phyloP scores from a whole-genome alignment of 2,329 filamentous ascomycete genomes.

The Akanthomyces muscarius region DNA sequence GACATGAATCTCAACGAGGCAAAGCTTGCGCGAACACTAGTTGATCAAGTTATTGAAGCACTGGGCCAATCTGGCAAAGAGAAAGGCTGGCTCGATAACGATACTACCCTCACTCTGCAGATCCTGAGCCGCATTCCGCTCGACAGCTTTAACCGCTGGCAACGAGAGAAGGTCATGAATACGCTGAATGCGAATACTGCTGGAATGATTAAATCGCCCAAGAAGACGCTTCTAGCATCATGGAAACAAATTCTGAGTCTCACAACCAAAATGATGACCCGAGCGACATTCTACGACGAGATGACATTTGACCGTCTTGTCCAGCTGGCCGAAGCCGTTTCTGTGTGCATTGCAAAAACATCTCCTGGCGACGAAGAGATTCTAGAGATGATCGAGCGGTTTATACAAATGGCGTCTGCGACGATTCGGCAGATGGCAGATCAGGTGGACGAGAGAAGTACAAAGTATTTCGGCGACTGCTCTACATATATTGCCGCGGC shows the following conservation, averaged over 20 bases:
- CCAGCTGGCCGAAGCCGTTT: constrained; percentile 32
- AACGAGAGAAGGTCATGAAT: constrained; percentile 42
- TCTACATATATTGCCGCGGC: constrained; percentile 19
- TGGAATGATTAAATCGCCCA: constrained; percentile 25
- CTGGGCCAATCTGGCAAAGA: constrained; percentile 29
- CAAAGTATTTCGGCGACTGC: constrained; percentile 35
- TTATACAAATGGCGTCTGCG: constrained; percentile 29
- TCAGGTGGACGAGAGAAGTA: constrained; percentile 40
- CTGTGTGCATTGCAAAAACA: constrained; percentile 23
- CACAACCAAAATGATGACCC: constrained; percentile 46
- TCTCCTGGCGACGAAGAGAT: constrained; percentile 24
- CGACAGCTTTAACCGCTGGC: constrained; percentile 38
- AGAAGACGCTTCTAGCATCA: constrained; percentile 25
- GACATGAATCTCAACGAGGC: constrained; percentile 36
- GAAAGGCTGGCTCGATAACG: constrained; percentile 30
- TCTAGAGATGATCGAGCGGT: constrained; percentile 33
- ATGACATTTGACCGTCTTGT: constrained; percentile 39
- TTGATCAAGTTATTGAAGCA: constrained; percentile 30
- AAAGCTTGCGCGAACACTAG: constrained; percentile 30
- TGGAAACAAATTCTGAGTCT: constrained; percentile 42
- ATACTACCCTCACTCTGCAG: constrained; percentile 29
- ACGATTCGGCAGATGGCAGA: constrained; percentile 42
- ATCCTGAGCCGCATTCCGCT: constrained; percentile 33
- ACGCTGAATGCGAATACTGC: constrained; percentile 28
- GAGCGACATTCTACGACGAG: constrained; percentile 48